Evolutionary conservation across 148 eudicot genomes (phyloP).

Genomic region (Fagopyrum esculentum): DNA sequence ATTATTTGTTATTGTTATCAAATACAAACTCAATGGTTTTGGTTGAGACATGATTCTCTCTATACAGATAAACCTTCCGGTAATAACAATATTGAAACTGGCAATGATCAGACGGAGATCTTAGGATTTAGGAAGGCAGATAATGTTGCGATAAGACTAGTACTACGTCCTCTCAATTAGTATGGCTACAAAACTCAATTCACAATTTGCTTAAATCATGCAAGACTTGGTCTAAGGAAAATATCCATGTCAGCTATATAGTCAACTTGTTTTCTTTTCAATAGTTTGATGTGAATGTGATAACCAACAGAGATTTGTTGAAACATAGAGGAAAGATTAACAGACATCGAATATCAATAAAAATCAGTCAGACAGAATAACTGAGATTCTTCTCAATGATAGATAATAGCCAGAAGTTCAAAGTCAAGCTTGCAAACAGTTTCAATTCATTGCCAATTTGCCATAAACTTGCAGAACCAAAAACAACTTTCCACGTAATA

Average conservation of each 20-base stretch:
- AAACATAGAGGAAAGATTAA: background rate
- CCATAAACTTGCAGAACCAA: background rate
- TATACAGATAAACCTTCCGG: background rate
- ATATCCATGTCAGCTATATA: background rate
- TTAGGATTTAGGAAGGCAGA: background rate
- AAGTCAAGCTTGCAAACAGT: background rate
- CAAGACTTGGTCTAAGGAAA: background rate
- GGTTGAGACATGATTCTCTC: background rate
- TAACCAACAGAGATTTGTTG: background rate
- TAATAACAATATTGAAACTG: background rate
- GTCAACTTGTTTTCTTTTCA: background rate
- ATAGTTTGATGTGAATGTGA: background rate
- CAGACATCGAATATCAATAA: background rate
- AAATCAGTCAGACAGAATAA: background rate
- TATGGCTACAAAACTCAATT: background rate
- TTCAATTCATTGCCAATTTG: background rate
- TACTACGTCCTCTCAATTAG: background rate
- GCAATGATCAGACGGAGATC: background rate
- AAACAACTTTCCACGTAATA: background rate
- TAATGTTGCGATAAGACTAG: background rate
- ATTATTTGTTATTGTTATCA: background rate
- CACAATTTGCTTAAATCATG: background rate
- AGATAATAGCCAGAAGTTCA: background rate
- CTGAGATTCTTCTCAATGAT: background rate
- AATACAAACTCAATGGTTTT: background rate